A percentile compares a stretch with the other conserved stretches of the same genome.
These are phyloP conservation scores for Xerocomellus chrysenteron DNA, from an alignment of 768 basidiomycete species.

Conservation along the genomic window DNA sequence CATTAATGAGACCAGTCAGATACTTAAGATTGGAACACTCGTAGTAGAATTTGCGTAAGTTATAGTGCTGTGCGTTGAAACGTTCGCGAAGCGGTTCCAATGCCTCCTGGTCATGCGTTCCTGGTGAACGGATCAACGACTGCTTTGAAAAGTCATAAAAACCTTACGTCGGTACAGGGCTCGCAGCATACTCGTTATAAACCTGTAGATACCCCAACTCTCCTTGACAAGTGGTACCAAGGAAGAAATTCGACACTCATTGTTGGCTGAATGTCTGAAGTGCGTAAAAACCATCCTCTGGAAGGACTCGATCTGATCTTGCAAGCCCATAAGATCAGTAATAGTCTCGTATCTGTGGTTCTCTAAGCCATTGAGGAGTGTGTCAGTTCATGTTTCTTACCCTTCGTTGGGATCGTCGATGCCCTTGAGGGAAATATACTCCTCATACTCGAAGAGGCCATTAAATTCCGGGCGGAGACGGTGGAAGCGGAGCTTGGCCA, in stretches of 20 bases:
- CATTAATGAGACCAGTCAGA: conserved; percentile 95
- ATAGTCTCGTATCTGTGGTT: conserved; percentile 89
- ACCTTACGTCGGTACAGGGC: conserved; percentile 91
- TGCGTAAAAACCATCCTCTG: conserved; percentile 97
- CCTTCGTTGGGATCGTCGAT: conserved; percentile 99
- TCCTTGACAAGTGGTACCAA: conserved; percentile 98
- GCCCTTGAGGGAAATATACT: conserved; percentile 94
- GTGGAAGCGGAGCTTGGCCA: conserved; percentile 95
- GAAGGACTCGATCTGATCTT: conserved; percentile 99
- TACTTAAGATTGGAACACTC: conserved; percentile 99
- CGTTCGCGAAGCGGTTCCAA: conserved; percentile 86
- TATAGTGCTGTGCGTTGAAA: conserved; percentile 89
- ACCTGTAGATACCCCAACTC: conserved; percentile 98
- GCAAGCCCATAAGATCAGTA: conserved; percentile 93
- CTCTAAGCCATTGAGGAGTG: conserved; percentile 10
- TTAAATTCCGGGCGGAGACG: conserved; percentile 96
- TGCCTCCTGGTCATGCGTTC: conserved; percentile 85
- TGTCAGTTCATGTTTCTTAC: conserved; percentile 45
- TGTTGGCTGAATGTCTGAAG: conserved; percentile 88
- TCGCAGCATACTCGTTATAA: conserved; percentile 97
- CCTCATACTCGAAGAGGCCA: conserved; percentile 98
- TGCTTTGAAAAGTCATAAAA: not conserved
- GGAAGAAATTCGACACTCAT: conserved; percentile 95
- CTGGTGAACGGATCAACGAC: conserved; percentile 40
- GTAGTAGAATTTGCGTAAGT: conserved; percentile 96